phyloP scores from a whole-genome alignment of 257 asterid genomes.

The Cruciata laevipes region DNA sequence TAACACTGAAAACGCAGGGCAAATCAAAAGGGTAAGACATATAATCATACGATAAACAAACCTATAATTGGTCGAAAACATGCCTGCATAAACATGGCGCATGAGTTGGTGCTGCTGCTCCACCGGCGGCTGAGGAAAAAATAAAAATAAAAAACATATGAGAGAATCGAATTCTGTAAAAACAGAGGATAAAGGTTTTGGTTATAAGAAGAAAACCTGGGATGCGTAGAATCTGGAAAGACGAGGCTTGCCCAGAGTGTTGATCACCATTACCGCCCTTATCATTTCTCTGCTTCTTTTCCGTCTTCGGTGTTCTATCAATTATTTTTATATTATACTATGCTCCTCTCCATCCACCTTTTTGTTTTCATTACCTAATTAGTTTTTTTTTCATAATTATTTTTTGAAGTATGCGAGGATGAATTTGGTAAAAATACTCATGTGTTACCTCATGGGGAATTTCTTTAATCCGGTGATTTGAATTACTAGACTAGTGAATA shows the following conservation, averaged over 20 bases:
- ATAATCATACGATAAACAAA: background rate
- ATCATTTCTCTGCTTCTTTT: slow-evolving; percentile 20
- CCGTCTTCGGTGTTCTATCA: background rate
- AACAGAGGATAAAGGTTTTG: background rate
- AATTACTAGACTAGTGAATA: too few relatives aligned
- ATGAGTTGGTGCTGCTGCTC: slow-evolving; percentile 28
- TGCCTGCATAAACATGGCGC: slow-evolving; percentile 30
- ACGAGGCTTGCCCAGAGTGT: slow-evolving; percentile 28
- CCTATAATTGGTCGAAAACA: background rate
- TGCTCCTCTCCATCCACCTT: background rate
- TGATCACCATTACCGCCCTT: slow-evolving; percentile 32
- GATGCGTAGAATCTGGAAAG: slow-evolving; percentile 29
- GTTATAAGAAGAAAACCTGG: slow-evolving; percentile 17
- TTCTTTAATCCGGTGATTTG: too few relatives aligned
- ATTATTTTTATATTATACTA: too few relatives aligned
- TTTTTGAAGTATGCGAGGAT: too few relatives aligned
- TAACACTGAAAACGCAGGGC: slow-evolving; percentile 16
- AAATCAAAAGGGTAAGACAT: background rate
- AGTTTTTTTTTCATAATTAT: too few relatives aligned
- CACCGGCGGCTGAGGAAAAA: slow-evolving; percentile 15
- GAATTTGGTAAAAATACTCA: too few relatives aligned
- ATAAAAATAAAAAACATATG: too few relatives aligned
- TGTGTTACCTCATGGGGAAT: too few relatives aligned
- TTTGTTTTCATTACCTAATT: too few relatives aligned
- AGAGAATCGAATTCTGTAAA: background rate